A percentile compares a stretch with the other conserved stretches of the same genome.
Evolutionary conservation across 23 red algal genomes (phyloP).

Genomic region (Gracilaria domingensis): DNA sequence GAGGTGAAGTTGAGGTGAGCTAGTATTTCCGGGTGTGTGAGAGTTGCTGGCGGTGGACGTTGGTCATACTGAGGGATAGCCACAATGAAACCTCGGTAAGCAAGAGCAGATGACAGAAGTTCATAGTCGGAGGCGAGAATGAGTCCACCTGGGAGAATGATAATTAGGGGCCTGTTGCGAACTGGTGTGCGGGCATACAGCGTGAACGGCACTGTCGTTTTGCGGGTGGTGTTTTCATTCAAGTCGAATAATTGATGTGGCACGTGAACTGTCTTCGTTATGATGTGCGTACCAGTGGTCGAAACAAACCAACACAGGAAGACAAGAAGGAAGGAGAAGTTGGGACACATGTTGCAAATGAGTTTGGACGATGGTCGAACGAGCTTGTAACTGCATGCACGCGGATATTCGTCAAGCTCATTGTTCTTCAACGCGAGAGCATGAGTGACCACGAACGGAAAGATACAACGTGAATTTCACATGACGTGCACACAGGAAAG

Average conservation of each 20-base stretch:
- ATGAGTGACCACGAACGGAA: too few relatives aligned
- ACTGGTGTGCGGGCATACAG: background rate
- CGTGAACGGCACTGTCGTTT: background rate
- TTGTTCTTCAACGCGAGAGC: too few relatives aligned
- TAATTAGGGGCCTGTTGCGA: background rate
- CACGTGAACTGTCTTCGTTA: background rate
- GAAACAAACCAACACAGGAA: background rate
- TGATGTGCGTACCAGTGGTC: background rate
- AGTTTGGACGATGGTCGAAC: too few relatives aligned
- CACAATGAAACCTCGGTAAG: conserved; percentile 21
- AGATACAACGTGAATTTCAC: too few relatives aligned
- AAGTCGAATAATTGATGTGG: conserved; percentile 17
- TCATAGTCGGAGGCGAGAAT: background rate
- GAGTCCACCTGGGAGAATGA: background rate
- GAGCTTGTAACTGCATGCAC: too few relatives aligned
- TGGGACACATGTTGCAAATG: background rate
- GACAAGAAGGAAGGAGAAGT: background rate
- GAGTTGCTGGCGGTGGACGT: conserved; percentile 1
- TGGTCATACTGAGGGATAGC: conserved; percentile 19
- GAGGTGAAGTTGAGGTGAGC: conserved; percentile 1
- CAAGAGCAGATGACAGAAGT: background rate
- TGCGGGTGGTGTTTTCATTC: background rate
- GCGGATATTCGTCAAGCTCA: too few relatives aligned
- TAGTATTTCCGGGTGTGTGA: background rate
- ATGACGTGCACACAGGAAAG: too few relatives aligned